Base-by-base conservation (phyloP, 2,329 filamentous ascomycete species). In the Cordyceps javanica region DNA sequence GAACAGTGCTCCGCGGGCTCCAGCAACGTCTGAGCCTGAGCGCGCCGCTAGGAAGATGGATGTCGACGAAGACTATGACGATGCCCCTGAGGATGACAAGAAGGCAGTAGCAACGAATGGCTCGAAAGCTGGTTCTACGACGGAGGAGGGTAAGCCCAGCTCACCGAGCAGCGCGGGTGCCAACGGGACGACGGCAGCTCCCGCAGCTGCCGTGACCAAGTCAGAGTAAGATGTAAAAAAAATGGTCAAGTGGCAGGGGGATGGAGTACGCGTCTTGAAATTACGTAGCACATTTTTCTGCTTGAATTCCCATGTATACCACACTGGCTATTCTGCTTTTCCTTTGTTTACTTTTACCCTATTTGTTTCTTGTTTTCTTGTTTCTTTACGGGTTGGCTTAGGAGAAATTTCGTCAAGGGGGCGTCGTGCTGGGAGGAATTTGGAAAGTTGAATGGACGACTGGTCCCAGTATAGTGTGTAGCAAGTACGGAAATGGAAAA, bases 21-120 rank as follows among this genome's bases (percentile, higher is more conserved):
- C 80, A 23, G 75, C 80, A 21, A 72, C 62, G 2, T 59, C 79
- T 19, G 93, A 97, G 74, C 90, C 91, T 10, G 85, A 89, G 70
- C 77, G 85, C 55, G 91, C 94, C 34, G 91, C 91, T 21, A 82
- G 94, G 23, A 96, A 96, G 73, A 95, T 99, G 85, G 93, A 97
- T 7, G 90, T 97, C 21, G 92, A 99, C 64, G 94, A 99, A 70
- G 89, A 97, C 70, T 97, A 99, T 67, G 93, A 97, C 70, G 93
- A 97, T 67, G 93, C 92, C 58, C 90, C 85, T 5, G 92, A 96
- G 63, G 93, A 97, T 60, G 88, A 94, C 58, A 87, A 87, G 75
- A 87, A 87, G 69, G 69, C 70, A 1, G 70, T 67, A 3, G 69
- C 73, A 1, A 68, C 73, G 14, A 73, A 81, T 72, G 63, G 72